Percentiles rank a stretch among this genome's conserved stretches.
These are phyloP conservation scores for Boletus edulis DNA, from an alignment of 768 basidiomycete genomes.

Conservation along the genomic window DNA sequence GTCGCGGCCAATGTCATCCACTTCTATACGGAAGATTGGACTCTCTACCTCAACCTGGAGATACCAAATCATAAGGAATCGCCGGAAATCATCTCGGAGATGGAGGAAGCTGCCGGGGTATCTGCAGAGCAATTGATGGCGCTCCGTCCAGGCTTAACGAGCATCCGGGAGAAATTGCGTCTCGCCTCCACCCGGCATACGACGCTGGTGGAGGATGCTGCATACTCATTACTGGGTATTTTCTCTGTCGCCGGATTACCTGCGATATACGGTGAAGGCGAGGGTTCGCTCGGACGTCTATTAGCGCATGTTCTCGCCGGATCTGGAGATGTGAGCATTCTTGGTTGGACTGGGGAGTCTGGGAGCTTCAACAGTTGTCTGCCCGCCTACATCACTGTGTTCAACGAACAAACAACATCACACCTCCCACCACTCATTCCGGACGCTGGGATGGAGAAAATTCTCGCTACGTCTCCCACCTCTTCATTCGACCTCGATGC, in stretches of 20 bases:
- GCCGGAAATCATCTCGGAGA: neutral
- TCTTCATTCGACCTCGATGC: neutral
- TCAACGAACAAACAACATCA: neutral
- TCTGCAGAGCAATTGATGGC: neutral
- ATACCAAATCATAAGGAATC: neutral
- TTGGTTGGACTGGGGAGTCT: neutral
- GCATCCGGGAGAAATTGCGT: neutral
- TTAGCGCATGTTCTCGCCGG: neutral
- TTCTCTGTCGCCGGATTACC: neutral
- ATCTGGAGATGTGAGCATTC: neutral
- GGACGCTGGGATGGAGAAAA: neutral
- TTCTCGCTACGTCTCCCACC: neutral
- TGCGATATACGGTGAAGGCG: neutral
- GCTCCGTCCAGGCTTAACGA: neutral
- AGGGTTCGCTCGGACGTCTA: neutral
- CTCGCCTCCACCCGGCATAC: neutral
- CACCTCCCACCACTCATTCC: neutral
- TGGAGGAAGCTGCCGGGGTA: neutral
- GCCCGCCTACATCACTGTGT: neutral
- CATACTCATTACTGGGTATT: neutral
- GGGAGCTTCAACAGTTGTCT: neutral
- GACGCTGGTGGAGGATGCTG: neutral
- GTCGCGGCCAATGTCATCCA: neutral
- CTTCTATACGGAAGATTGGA: neutral
- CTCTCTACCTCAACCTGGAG: neutral